phyloP scores from a whole-genome alignment of 2,329 filamentous ascomycete genomes.

The Fusarium solani-melongenae region DNA sequence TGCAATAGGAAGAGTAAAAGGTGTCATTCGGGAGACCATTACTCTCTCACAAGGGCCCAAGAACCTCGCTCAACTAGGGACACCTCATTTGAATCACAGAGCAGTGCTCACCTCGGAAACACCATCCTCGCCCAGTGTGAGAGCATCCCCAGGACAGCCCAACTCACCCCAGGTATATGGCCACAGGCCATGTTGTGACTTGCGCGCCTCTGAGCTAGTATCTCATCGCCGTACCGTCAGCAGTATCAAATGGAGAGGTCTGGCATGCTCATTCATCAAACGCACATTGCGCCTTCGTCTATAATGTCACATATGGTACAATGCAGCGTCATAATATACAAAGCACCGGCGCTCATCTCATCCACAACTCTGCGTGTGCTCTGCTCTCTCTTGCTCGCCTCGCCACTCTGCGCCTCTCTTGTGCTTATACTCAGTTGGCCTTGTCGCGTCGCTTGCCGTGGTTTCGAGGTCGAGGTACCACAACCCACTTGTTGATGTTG shows the following conservation, averaged over 20 bases:
- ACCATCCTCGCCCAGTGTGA: neutral
- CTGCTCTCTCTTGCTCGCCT: conserved; percentile 15
- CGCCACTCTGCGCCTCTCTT: neutral
- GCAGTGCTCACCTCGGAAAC: neutral
- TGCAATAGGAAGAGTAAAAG: neutral
- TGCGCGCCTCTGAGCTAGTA: neutral
- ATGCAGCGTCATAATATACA: conserved; percentile 46
- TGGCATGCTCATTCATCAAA: conserved; percentile 25
- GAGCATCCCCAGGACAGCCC: neutral
- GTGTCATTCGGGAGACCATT: neutral
- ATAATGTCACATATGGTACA: conserved; percentile 51
- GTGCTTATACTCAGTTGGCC: conserved; percentile 51
- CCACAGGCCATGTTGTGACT: neutral
- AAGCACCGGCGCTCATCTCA: conserved; percentile 36
- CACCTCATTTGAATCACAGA: neutral
- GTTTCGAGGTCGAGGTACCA: conserved; percentile 85
- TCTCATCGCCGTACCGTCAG: neutral
- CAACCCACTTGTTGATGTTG: conserved; percentile 93
- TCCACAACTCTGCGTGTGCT: conserved; percentile 17
- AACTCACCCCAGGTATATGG: neutral
- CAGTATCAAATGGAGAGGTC: conserved; percentile 1
- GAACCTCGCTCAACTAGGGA: neutral
- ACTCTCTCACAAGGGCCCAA: neutral
- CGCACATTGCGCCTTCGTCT: conserved; percentile 33
- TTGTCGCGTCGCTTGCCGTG: conserved; percentile 87